These are phyloP conservation scores for Fusarium duplospermum DNA, from an alignment of 2,329 filamentous ascomycete genomes.

Conservation along the genomic window DNA sequence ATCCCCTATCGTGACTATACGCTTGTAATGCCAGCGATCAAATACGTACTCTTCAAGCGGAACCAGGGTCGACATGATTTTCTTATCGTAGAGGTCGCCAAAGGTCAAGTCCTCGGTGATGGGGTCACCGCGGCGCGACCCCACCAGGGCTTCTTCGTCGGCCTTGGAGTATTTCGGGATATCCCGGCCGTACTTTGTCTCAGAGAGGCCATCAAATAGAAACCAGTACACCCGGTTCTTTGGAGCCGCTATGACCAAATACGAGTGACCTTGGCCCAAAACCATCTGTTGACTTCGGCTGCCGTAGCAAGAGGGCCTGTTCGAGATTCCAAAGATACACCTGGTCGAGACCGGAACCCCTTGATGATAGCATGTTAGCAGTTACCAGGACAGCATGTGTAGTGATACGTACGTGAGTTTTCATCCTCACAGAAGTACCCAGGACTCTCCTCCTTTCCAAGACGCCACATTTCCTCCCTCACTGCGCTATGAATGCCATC, in stretches of 20 bases:
- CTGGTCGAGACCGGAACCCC: not conserved
- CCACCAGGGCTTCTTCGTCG: not conserved
- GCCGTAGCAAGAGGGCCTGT: not conserved
- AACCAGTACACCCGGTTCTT: not conserved
- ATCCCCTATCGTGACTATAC: conserved; percentile 55
- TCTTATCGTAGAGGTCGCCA: conserved; percentile 45
- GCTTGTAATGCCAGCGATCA: conserved; percentile 52
- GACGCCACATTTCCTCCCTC: not conserved
- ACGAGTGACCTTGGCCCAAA: not conserved
- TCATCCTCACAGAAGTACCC: not conserved
- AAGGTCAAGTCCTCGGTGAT: conserved; percentile 32
- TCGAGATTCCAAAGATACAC: conserved; percentile 24
- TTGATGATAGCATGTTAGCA: not conserved
- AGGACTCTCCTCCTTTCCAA: not conserved
- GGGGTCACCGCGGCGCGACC: not conserved
- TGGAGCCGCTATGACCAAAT: not conserved
- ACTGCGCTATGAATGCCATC: conserved; percentile 11
- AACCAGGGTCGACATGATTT: conserved; percentile 46
- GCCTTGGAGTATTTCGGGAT: not conserved
- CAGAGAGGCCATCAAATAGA: not conserved
- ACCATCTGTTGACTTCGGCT: not conserved
- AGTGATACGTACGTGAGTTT: not conserved
- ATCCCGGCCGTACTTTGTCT: not conserved
- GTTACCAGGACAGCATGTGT: not conserved
- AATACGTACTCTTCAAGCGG: conserved; percentile 52